Conservation (phyloP, 2,329 filamentous ascomycete genomes). For the Cytospora piceae region DNA sequence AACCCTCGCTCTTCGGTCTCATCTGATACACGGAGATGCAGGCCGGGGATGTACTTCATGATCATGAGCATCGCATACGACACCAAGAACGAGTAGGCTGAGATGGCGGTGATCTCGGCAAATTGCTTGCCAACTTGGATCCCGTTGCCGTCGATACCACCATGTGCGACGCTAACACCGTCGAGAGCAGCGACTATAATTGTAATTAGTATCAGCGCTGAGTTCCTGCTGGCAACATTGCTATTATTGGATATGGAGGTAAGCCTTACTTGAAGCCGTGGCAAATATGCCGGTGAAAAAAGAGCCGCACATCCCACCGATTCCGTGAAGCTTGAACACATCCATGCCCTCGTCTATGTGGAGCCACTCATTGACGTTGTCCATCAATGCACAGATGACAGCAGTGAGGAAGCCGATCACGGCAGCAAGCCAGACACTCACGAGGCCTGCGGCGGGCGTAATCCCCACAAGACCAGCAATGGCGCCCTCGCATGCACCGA, state of each 20-base stretch:
- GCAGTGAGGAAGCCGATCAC: slow-evolving; percentile 58
- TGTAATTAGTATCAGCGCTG: background rate
- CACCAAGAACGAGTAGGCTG: slow-evolving; percentile 57
- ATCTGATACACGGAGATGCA: slow-evolving; percentile 58
- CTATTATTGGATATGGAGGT: background rate
- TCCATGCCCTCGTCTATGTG: slow-evolving; percentile 62
- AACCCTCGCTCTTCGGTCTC: slow-evolving; percentile 59
- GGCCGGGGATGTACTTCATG: slow-evolving; percentile 60
- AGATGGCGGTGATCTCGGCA: slow-evolving; percentile 59
- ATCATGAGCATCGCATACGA: slow-evolving; percentile 57
- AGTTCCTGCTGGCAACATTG: background rate
- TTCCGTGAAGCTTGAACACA: slow-evolving; percentile 62
- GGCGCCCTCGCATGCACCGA: slow-evolving; percentile 57
- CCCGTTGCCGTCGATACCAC: slow-evolving; percentile 54
- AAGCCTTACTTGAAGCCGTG: slow-evolving; percentile 38
- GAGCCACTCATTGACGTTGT: slow-evolving; percentile 55
- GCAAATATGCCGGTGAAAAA: slow-evolving; percentile 63
- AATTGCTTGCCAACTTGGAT: slow-evolving; percentile 61
- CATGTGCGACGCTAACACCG: slow-evolving; percentile 48
- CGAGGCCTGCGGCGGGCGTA: slow-evolving; percentile 60
- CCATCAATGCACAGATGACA: slow-evolving; percentile 50
- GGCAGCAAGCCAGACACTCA: slow-evolving; percentile 55
- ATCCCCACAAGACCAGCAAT: slow-evolving; percentile 62
- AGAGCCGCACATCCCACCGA: slow-evolving; percentile 61
- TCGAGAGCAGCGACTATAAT: slow-evolving; percentile 54